These are phyloP conservation scores for Sarocladium oryzae DNA, from an alignment of 2,329 filamentous ascomycete species.

Conservation along the genomic window DNA sequence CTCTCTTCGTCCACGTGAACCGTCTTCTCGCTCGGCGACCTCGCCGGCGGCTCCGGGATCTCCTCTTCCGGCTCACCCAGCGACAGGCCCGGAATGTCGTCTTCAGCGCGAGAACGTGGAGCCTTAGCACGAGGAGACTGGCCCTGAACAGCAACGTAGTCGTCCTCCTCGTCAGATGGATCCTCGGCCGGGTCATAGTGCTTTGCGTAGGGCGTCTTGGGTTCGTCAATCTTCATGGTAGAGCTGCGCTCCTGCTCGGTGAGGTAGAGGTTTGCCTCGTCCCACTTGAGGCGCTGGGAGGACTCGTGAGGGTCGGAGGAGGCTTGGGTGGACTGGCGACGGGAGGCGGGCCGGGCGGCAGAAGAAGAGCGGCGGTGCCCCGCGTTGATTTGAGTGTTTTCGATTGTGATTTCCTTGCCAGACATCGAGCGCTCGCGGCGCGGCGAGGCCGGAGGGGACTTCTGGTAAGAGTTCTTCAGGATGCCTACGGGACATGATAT, in stretches of 20 bases:
- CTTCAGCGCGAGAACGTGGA: slow-evolving; percentile 40
- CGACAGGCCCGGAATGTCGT: slow-evolving; percentile 87
- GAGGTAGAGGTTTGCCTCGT: slow-evolving; percentile 95
- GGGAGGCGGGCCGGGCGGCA: slow-evolving; percentile 56
- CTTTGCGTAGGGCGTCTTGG: slow-evolving; percentile 92
- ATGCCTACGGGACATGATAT: slow-evolving; percentile 56
- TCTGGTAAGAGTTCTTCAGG: slow-evolving; percentile 79
- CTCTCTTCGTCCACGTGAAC: slow-evolving; percentile 71
- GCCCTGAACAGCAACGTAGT: slow-evolving; percentile 19
- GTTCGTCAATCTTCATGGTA: slow-evolving; percentile 99
- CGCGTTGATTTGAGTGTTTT: slow-evolving; percentile 92
- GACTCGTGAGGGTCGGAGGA: slow-evolving; percentile 27
- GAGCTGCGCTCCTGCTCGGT: slow-evolving; percentile 92
- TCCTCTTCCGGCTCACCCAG: slow-evolving; percentile 86
- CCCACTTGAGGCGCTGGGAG: slow-evolving; percentile 86
- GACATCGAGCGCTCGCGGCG: slow-evolving; percentile 39
- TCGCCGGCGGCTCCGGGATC: slow-evolving; percentile 38
- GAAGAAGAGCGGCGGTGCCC: slow-evolving; percentile 79
- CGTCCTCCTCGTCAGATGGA: slow-evolving; percentile 66
- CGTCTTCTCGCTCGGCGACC: slow-evolving; percentile 51
- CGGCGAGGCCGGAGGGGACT: slow-evolving; percentile 45
- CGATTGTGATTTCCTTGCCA: slow-evolving; percentile 83
- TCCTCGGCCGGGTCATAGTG: slow-evolving; percentile 89
- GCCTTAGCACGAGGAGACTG: slow-evolving; percentile 22
- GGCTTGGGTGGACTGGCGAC: slow-evolving; percentile 59